Evolutionary conservation across 805 yeast species (phyloP), one percentile per base, ranked within the genome.

Genomic region (Lipomyces yamanashiensis): DNA sequence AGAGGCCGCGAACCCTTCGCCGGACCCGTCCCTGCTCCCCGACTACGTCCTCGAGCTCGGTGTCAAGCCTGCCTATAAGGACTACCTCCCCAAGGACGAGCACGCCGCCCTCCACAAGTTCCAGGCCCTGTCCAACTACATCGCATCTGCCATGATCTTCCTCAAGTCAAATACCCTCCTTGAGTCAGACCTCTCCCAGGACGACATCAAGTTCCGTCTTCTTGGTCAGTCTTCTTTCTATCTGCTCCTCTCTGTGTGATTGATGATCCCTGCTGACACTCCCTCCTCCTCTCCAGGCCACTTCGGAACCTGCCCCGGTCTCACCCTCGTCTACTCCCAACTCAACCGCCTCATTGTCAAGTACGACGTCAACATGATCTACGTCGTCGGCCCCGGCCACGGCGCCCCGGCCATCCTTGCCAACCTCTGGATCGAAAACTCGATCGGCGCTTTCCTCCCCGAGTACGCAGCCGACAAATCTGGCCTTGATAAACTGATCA

Each of bases 291-390:
- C 17, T 21, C 15, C 17, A 64, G 67, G 67, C n/a, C 70, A 67
- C 64, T 67, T 59, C 50, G 70, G 70, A 15, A 66, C 70, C 54
- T 65, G 69, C 61, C 69, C 70, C 21, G 70, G 69, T n/a, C 67
- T 66, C 17, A 62, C 59, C 23, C 64, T 67, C 54, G 61, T 58
- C 54, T 67, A 67, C 64, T 39, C 67, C 36, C 69, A 65, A 50
- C 47, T 58, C 48, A 67, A 67, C 50, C 67, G 66, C 6, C 55
- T 63, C 36, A 66, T 66, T 49, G 55, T 57, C 50, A 67, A 66
- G 51, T 37, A 66, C 41, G 59, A 66, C 37, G 52, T 67, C 52
- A 40, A 67, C 54, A 58, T 62, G 60, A 52, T 67, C 62, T 63
- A 43, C 55, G 69, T 67, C 58, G 62, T 58, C 40, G 70, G 70